Evolutionary conservation across 805 yeast genomes (phyloP), one percentile per base, ranked within the genome.

Genomic region (Lachancea sp.): DNA sequence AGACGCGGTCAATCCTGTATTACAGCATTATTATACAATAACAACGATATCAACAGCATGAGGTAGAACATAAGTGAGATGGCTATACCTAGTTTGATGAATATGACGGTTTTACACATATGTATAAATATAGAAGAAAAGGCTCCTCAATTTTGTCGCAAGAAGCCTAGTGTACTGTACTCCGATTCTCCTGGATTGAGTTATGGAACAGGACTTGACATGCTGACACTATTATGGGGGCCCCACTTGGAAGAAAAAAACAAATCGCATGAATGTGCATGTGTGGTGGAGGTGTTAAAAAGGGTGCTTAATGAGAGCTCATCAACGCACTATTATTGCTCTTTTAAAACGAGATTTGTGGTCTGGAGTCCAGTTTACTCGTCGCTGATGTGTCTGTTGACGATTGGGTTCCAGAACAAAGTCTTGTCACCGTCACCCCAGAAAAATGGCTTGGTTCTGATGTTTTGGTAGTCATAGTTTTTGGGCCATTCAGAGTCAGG

Each of bases 371-470:
- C 25, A 22, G 8, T 20, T 41, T 41, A 41, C 38, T 61, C 63
- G 35, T 60, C 60, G 56, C 68, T 73, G 61, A 84, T 70, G 75
- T 86, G 86, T 78, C 95, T 87, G 85, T 91, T 91, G 65, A 85
- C 78, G 60, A 79, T 85, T 43, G 86, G 76, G 76, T 88, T 88
- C 99, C 99, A 93, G 85, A 93, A 93, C 65, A 84, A 73, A 52
- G 98, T 88, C 79, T 86, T 82, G 77, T 90, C 96, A 67, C 99
- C 98, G 66, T 93, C 91, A 65, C 99, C 99, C 98, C 98, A 93
- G 83, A 89, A 91, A 79, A 79, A 91, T 66, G 85, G 82, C 68
- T 80, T 82, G 65, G 68, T 66, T 80, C 98, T 87, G 59, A 89
- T 68, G 78, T 93, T 93, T 77, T 84, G 90, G 80, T 79, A 93